phyloP scores from a whole-genome alignment of 2,329 filamentous ascomycete genomes.

The Tricladium varicosporioides region DNA sequence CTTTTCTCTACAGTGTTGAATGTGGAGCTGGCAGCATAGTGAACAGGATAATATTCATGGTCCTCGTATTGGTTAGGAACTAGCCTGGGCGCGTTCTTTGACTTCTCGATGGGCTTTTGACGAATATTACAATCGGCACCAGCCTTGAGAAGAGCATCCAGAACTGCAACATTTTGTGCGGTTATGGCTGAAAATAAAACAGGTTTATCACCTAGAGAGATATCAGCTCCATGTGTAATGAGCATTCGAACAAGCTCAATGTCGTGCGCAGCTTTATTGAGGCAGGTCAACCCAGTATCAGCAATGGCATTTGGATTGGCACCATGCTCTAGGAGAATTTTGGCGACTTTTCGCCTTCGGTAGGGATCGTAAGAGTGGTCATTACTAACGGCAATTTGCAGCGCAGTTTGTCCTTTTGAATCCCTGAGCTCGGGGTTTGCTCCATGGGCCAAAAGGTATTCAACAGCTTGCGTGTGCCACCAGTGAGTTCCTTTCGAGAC shows the following conservation, averaged over 20 bases:
- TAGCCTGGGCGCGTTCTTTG: not conserved
- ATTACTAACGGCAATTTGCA: constrained; percentile 10
- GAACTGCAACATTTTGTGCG: constrained; percentile 3
- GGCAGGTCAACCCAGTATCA: constrained; percentile 10
- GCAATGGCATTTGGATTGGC: constrained; percentile 13
- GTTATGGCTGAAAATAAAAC: constrained; percentile 13
- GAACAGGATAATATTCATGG: constrained; percentile 7
- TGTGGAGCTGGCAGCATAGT: constrained; percentile 10
- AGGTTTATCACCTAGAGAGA: constrained; percentile 6
- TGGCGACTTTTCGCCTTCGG: not conserved
- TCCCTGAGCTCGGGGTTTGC: constrained; percentile 10
- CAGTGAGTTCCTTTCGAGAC: constrained; percentile 7
- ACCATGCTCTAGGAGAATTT: constrained; percentile 14
- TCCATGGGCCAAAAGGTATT: constrained; percentile 15
- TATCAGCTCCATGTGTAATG: constrained; percentile 21
- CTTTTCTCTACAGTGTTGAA: constrained; percentile 10
- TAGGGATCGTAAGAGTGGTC: constrained; percentile 2
- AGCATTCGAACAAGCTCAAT: constrained; percentile 19
- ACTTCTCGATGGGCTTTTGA: not conserved
- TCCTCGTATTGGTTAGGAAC: not conserved
- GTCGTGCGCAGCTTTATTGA: constrained; percentile 19
- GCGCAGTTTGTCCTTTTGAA: constrained; percentile 1
- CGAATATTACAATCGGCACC: constrained; percentile 14
- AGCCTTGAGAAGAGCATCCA: constrained; percentile 5
- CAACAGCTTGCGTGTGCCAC: constrained; percentile 19